Evolutionary conservation across 495 filamentous ascomycete species (phyloP).

Genomic region (Penicillium pulvis): DNA sequence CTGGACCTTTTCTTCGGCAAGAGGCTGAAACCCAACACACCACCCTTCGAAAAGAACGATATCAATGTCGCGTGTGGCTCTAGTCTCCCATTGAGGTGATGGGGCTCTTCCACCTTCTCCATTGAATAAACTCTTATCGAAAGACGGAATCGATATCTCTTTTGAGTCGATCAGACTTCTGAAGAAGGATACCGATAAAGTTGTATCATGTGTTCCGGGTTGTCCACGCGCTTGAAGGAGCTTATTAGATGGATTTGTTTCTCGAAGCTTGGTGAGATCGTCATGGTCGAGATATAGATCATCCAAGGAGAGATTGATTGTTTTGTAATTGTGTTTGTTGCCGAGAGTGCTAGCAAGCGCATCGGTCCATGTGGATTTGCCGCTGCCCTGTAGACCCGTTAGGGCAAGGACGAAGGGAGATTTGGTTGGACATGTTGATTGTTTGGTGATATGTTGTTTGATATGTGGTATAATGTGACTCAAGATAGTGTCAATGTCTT

Average conservation of each 20-base stretch:
- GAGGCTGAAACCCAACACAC: constrained; percentile 23
- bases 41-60: constrained; percentile 24
- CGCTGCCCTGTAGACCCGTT: constrained; percentile 23
- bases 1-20: constrained; percentile 6
- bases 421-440: constrained; percentile 9
- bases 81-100: constrained; percentile 10
- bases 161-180: constrained; percentile 3
- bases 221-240: constrained; percentile 18
- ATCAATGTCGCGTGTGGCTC: constrained; percentile 13
- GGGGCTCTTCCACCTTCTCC: constrained; percentile 21
- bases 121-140: constrained; percentile 25
- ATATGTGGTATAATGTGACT: constrained; percentile 10
- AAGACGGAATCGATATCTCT: constrained; percentile 17
- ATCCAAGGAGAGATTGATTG: constrained; percentile 22
- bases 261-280: constrained; percentile 12
- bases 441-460: constrained; percentile 2
- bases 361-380: constrained; percentile 24
- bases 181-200: constrained; percentile 18
- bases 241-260: constrained; percentile 15
- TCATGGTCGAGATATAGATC: constrained; percentile 23
- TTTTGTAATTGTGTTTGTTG: constrained; percentile 10
- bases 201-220: constrained; percentile 21
- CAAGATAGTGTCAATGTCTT: constrained; percentile 13
- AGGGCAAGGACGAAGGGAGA: constrained; percentile 15
- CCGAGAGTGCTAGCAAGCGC: constrained; percentile 12